Evolutionary conservation across 2,329 filamentous ascomycete genomes (phyloP), one percentile per base, ranked within the genome.

Genomic region (Delphinella strobiligena): DNA sequence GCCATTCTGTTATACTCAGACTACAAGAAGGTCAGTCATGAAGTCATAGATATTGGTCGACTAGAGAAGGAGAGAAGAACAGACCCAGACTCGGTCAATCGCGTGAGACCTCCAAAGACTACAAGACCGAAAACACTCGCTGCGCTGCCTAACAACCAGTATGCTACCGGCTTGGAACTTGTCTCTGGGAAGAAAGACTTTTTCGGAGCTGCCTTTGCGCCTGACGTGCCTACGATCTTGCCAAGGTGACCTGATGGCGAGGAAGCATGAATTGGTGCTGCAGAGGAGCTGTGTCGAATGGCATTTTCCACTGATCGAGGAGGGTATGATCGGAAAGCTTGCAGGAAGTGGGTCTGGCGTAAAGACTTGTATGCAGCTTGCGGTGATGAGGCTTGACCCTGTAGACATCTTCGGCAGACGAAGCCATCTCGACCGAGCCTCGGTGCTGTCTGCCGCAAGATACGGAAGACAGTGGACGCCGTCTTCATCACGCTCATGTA

Each of bases 1-100:
- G 81, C 91, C 91, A 98, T 82, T 98, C 91, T 47, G 91, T 98
- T 53, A 98, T 98, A 59, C 88, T 95, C 49, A 98, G 72, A 34
- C 89, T 93, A 49, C 46, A 18, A 32, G 11, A 30, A 17, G 16
- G 2, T 31, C 15, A 16, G 37, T 40, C 37, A 35, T 18, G 29
- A 5, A 19, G n/a, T n/a, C n/a, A n/a, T n/a, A n/a, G 8, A 19
- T 2, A 15, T 12, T 19, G 14, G 22, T 5, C 8, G 22, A 30
- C 30, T 17, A 31, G 19, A 22, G 12, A 35, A 31, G 31, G 16
- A 11, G 18, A 14, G 8, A 16, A 16, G 8, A 19, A 38, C 68
- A 49, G 73, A 93, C 87, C 87, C 91, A 49, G 91, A 98, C 64
- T 98, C 91, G 3, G 91, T 98, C 50, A 98, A 70, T 43, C 91